Conservation (phyloP, 805 yeast genomes). For the Teunomyces lycoperdinae region DNA sequence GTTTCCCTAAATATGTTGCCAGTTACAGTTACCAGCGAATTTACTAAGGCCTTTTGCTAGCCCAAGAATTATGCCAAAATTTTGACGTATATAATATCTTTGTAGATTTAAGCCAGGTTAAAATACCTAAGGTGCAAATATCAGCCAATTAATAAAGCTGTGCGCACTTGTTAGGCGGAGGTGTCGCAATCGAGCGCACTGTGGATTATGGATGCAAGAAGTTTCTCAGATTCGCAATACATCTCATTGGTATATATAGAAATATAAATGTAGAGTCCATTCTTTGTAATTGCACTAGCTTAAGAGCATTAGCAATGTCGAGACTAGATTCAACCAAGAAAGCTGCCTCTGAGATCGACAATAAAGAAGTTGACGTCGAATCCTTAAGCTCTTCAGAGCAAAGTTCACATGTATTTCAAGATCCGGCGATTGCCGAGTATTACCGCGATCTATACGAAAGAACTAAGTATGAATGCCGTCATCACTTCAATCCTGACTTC, state of each 20-base stretch:
- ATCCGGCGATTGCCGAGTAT: slow-evolving; percentile 46
- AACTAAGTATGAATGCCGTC: slow-evolving; percentile 52
- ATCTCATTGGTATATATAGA: background rate
- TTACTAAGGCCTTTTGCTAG: no score
- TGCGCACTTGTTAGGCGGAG: background rate
- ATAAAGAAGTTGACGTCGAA: slow-evolving; percentile 3
- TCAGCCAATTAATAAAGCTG: background rate
- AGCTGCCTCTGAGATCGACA: no score
- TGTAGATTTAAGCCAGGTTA: background rate
- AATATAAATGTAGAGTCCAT: background rate
- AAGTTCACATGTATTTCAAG: slow-evolving; percentile 15
- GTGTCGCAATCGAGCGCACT: background rate
- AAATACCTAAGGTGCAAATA: background rate
- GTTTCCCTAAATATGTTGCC: no score
- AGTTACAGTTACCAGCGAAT: no score
- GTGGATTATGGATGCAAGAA: background rate
- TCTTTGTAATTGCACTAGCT: background rate
- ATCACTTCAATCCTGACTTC: slow-evolving; percentile 55
- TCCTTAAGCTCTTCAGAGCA: slow-evolving; percentile 3
- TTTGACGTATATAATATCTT: background rate
- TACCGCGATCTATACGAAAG: slow-evolving; percentile 46
- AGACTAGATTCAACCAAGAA: background rate
- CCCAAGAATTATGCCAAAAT: no score
- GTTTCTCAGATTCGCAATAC: no score
- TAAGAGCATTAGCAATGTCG: background rate